Evolutionary conservation across 257 asterid genomes (phyloP).

Genomic region (Solanum tarapatanum): DNA sequence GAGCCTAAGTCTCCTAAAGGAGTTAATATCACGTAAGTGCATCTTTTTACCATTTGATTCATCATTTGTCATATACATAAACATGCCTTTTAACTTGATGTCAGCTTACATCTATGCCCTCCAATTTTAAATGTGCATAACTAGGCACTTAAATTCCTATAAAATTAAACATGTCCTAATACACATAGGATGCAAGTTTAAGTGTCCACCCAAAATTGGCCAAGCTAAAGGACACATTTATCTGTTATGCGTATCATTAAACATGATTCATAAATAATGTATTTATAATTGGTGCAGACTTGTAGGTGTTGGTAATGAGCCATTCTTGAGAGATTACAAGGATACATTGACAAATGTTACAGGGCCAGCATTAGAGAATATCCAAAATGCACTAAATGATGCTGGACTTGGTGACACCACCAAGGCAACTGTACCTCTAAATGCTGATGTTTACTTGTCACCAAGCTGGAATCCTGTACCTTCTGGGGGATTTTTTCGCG

Average conservation of each 20-base stretch:
- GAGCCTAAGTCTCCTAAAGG: conserved; percentile 6
- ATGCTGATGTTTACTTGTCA: conserved; percentile 23
- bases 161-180: background rate
- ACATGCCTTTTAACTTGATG: too few relatives aligned
- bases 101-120: background rate
- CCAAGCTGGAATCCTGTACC: conserved; percentile 4
- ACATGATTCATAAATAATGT: background rate
- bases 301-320: conserved; percentile 33
- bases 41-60: background rate
- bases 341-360: background rate
- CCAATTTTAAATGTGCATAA: background rate
- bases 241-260: background rate
- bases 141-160: too few relatives aligned
- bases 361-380: conserved; percentile 20
- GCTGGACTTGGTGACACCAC: conserved; percentile 16
- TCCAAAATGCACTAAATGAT: conserved; percentile 24
- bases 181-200: background rate
- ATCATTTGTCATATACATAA: background rate
- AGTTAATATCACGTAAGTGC: conserved; percentile 35
- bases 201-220: background rate
- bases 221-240: background rate
- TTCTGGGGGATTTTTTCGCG: conserved; percentile 19
- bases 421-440: conserved; percentile 28
- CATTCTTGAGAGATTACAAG: conserved; percentile 17
- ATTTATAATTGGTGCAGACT: background rate